phyloP scores from a whole-genome alignment of 495 filamentous ascomycete species.

The Haplographium delicatum region DNA sequence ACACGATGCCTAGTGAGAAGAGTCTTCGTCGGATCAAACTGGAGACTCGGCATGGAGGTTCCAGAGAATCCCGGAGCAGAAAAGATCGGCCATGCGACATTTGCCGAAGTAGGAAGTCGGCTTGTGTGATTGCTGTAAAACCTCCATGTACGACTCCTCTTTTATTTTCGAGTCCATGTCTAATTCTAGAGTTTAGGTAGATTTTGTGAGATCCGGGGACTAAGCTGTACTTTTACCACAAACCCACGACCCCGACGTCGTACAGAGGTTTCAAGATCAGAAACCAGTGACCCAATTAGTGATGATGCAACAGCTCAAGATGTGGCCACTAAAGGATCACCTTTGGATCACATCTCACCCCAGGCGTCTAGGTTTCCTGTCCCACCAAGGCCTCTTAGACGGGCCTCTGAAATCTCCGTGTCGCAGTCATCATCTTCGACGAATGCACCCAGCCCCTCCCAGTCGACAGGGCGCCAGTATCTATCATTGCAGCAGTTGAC shows the following conservation, averaged over 20 bases:
- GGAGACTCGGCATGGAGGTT: slow-evolving; percentile 17
- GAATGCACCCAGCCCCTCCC: neutral
- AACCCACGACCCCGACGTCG: slow-evolving; percentile 3
- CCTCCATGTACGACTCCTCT: slow-evolving; percentile 16
- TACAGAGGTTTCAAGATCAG: neutral
- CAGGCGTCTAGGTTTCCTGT: slow-evolving; percentile 11
- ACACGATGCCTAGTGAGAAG: slow-evolving; percentile 1
- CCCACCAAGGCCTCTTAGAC: neutral
- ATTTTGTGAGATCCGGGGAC: slow-evolving; percentile 15
- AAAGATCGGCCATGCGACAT: slow-evolving; percentile 25
- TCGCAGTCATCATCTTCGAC: neutral
- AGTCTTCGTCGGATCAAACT: slow-evolving; percentile 12
- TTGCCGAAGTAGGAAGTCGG: slow-evolving; percentile 22
- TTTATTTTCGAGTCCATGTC: neutral
- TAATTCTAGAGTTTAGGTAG: slow-evolving; percentile 11
- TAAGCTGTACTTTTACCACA: slow-evolving; percentile 18
- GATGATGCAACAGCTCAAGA: neutral
- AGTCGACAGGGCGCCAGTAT: slow-evolving; percentile 3
- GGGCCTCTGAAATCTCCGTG: neutral
- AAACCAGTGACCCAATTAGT: neutral
- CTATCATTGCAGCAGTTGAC: slow-evolving; percentile 11
- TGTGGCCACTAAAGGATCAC: neutral
- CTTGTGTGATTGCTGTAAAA: slow-evolving; percentile 20
- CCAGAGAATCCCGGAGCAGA: slow-evolving; percentile 19
- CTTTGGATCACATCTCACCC: slow-evolving; percentile 3